phyloP scores from a whole-genome alignment of 2,329 filamentous ascomycete species.

The Diplodia seriata region DNA sequence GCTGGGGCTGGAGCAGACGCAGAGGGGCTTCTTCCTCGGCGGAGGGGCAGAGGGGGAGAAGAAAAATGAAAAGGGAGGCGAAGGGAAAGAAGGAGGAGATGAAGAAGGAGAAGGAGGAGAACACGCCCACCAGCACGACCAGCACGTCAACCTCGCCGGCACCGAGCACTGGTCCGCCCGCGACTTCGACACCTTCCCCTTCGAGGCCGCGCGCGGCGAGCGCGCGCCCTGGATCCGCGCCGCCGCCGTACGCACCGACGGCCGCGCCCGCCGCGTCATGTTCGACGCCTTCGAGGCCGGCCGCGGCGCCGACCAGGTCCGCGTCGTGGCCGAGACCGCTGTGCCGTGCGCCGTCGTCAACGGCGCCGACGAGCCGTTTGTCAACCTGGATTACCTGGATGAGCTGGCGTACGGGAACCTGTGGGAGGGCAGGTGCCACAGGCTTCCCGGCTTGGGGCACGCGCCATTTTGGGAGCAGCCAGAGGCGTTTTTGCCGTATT shows the following conservation, averaged over 20 bases:
- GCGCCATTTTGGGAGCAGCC: constrained; percentile 44
- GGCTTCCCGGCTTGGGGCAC: constrained; percentile 40
- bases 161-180: neutral
- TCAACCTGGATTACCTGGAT: constrained; percentile 45
- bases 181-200: constrained; percentile 33
- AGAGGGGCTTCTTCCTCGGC: constrained; percentile 35
- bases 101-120: neutral
- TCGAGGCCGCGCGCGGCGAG: constrained; percentile 34
- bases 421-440: constrained; percentile 41
- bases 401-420: constrained; percentile 39
- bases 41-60: constrained; percentile 35
- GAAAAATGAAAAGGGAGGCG: neutral
- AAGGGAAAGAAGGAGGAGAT: constrained; percentile 33
- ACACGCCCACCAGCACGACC: too few relatives aligned
- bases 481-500: constrained; percentile 28
- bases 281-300: constrained; percentile 36
- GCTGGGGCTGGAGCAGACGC: constrained; percentile 37
- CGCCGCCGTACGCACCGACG: constrained; percentile 41
- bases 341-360: constrained; percentile 43
- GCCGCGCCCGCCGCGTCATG: constrained; percentile 40
- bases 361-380: constrained; percentile 42
- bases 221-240: constrained; percentile 42
- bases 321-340: constrained; percentile 36
- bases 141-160: constrained; percentile 16
- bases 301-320: constrained; percentile 39